These are phyloP conservation scores for Aspergillus heteromorphus DNA, from an alignment of 495 filamentous ascomycete genomes.

Conservation along the genomic window DNA sequence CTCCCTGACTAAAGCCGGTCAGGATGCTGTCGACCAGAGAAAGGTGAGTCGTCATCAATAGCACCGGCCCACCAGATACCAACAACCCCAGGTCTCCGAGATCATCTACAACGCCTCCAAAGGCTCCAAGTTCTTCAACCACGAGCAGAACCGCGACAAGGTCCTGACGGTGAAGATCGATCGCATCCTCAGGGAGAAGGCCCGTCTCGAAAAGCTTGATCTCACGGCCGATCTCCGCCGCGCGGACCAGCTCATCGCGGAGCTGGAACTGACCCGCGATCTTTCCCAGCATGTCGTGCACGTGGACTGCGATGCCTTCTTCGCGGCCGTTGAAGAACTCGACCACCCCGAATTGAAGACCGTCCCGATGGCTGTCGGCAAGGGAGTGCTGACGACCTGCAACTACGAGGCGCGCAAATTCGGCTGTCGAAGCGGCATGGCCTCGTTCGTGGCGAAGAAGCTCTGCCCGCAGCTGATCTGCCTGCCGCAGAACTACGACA, in stretches of 20 bases:
- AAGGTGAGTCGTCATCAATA: constrained; percentile 52
- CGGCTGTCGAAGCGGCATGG: constrained; percentile 91
- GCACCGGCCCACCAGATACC: neutral
- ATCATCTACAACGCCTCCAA: constrained; percentile 96
- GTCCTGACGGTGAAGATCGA: constrained; percentile 83
- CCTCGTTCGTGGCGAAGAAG: constrained; percentile 89
- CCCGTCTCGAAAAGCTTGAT: constrained; percentile 70
- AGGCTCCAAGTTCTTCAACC: constrained; percentile 94
- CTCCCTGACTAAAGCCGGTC: constrained; percentile 89
- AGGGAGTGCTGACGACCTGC: constrained; percentile 88
- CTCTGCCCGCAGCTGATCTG: constrained; percentile 86
- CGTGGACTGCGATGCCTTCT: constrained; percentile 97
- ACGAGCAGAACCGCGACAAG: constrained; percentile 78
- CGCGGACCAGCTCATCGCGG: constrained; percentile 75
- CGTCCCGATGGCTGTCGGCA: constrained; percentile 89
- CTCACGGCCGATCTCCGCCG: constrained; percentile 63
- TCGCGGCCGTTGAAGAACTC: constrained; percentile 89
- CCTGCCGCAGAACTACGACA: constrained; percentile 78
- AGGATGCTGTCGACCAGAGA: constrained; percentile 87
- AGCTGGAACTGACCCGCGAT: constrained; percentile 74
- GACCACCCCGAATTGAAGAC: constrained; percentile 84
- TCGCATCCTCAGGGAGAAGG: constrained; percentile 69
- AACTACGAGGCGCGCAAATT: constrained; percentile 91
- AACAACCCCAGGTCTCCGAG: constrained; percentile 66
- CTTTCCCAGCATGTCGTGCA: constrained; percentile 83